Evolutionary conservation across 495 filamentous ascomycete genomes (phyloP).

Genomic region (Daldinia decipiens): DNA sequence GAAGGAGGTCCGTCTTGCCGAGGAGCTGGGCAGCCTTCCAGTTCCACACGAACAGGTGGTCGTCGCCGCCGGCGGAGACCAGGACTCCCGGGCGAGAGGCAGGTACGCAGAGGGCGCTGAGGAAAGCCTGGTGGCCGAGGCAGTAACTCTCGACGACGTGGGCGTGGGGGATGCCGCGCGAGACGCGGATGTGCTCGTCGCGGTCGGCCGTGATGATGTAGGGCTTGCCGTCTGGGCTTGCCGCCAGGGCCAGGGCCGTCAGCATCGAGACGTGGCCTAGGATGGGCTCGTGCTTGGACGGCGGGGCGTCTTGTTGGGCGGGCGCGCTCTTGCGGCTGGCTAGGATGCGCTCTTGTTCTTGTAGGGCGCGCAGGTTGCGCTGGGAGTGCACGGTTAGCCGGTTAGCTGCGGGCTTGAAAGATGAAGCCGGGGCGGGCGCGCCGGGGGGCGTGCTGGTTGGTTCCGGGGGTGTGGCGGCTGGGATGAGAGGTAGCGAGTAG

Average conservation of each 20-base stretch:
- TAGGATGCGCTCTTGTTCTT: constrained; percentile 71
- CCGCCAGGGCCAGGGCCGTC: constrained; percentile 71
- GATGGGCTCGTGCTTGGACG: constrained; percentile 72
- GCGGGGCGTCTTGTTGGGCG: constrained; percentile 57
- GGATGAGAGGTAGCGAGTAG: constrained; percentile 83
- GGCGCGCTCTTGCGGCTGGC: constrained; percentile 53
- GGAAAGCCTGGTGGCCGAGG: constrained; percentile 83
- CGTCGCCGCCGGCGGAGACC: constrained; percentile 88
- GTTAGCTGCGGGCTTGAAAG: constrained; percentile 67
- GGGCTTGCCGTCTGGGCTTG: constrained; percentile 51
- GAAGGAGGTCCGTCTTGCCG: constrained; percentile 63
- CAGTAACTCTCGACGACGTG: constrained; percentile 91
- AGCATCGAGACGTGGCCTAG: constrained; percentile 96
- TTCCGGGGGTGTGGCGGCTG: constrained; percentile 38
- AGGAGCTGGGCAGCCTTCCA: constrained; percentile 70
- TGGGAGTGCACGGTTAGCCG: constrained; percentile 83
- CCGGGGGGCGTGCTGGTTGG: constrained; percentile 16
- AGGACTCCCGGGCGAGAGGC: constrained; percentile 65
- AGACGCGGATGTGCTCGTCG: constrained; percentile 96
- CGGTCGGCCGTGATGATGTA: constrained; percentile 92
- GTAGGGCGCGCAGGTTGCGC: constrained; percentile 77
- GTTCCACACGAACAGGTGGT: constrained; percentile 80
- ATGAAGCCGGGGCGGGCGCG: constrained; percentile 2
- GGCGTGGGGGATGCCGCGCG: constrained; percentile 81
- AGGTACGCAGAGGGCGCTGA: constrained; percentile 77